Percentiles rank a stretch among this genome's conserved stretches.
These are phyloP conservation scores for Glycine soja DNA, from an alignment of 306 rosid genomes.

Conservation along the genomic window DNA sequence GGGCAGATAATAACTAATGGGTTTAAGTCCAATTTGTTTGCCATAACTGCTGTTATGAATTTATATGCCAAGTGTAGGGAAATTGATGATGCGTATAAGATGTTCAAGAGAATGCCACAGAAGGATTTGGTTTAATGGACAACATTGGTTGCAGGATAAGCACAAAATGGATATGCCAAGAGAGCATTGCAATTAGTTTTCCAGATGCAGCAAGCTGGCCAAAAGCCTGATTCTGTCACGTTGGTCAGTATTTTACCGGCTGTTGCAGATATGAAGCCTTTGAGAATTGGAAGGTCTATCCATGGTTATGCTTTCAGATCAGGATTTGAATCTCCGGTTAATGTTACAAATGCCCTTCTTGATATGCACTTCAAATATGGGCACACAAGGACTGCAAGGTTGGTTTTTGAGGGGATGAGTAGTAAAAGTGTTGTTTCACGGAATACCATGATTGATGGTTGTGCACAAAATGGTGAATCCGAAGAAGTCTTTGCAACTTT, in stretches of 20 bases:
- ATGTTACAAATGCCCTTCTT: slow-evolving; percentile 68
- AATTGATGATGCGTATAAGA: slow-evolving; percentile 72
- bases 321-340: slow-evolving; percentile 72
- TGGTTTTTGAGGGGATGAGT: slow-evolving; percentile 67
- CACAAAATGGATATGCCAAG: slow-evolving; percentile 77
- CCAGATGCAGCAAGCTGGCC: slow-evolving; percentile 75
- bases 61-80: slow-evolving; percentile 72
- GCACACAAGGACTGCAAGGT: slow-evolving; percentile 57
- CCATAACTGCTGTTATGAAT: slow-evolving; percentile 83
- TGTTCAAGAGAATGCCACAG: slow-evolving; percentile 85
- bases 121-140: slow-evolving; percentile 89
- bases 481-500: slow-evolving; percentile 69
- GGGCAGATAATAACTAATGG: slow-evolving; percentile 69
- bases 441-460: slow-evolving; percentile 89
- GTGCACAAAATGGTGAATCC: slow-evolving; percentile 67
- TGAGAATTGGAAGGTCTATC: slow-evolving; percentile 68
- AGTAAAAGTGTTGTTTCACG: slow-evolving; percentile 77
- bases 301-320: slow-evolving; percentile 76
- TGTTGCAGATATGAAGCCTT: slow-evolving; percentile 67
- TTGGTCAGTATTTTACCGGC: slow-evolving; percentile 88
- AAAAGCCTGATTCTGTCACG: slow-evolving; percentile 77
- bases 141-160: slow-evolving; percentile 72
- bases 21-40: slow-evolving; percentile 67
- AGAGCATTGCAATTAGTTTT: slow-evolving; percentile 62
- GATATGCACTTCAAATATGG: slow-evolving; percentile 91